Evolutionary conservation across 2,329 filamentous ascomycete genomes (phyloP), one percentile per base, ranked within the genome.

Genomic region (Aureobasidium lini): DNA sequence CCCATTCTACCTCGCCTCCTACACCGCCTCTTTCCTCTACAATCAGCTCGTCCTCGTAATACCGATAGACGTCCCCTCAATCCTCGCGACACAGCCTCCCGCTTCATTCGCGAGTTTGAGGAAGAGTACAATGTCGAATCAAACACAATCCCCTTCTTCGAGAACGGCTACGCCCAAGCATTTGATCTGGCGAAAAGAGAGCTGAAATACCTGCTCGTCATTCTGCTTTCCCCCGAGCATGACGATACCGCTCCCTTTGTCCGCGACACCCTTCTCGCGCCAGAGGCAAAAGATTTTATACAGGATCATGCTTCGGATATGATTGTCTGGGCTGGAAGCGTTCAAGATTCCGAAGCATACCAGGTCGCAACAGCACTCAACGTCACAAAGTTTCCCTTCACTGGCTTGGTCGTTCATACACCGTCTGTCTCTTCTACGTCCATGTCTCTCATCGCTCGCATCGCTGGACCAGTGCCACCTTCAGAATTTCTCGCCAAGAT

Each of bases 311-410:
- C 79, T 36, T 91, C 91, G 72, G 88, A 93, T 69, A 83, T 96
- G 32, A 78, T 97, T 37, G 74, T 99, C 2, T 99, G 94, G 94
- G 90, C 88, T 42, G 94, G 94, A 48, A 96, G 91, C 66, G 88
- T 97, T 0, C 84, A 91, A 63, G 94, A 99, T 71, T 88, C 90
- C 3, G 94, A 99, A 75, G 90, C 93, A 5, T 97, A 95, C 72
- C 91, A 96, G 71, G 90, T 96, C 42, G 85, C 91, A n/a, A 82
- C 84, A 11, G 90, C 92, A 47, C 84, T 97, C 63, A 86, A 86
- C 66, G 94, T 89, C 72, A 95, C 90, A 61, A 95, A 95, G 70
- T 96, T 94, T 68, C 94, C 94, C 9, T 97, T 95, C 70, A 86
- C 88, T 0, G 90, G 87, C 13, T 74, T 96, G 3, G 86, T 96